These are phyloP conservation scores for Corrigiola litoralis DNA, from an alignment of 179 eudicot species.

Conservation along the genomic window DNA sequence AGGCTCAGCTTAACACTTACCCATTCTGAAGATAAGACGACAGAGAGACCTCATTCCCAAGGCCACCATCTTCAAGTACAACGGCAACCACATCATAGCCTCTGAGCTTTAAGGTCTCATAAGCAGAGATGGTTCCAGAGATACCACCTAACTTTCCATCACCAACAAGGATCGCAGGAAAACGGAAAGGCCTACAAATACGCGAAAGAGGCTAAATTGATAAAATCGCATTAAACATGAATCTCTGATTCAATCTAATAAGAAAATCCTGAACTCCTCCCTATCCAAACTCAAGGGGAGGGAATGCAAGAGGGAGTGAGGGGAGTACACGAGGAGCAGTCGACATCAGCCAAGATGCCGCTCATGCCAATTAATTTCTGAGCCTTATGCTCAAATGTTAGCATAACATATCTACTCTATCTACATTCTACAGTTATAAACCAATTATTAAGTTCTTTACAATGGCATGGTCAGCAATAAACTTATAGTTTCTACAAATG, in stretches of 20 bases:
- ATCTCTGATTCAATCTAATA: neutral
- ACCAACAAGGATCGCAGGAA: constrained; percentile 90
- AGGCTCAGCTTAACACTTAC: constrained; percentile 28
- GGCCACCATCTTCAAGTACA: constrained; percentile 77
- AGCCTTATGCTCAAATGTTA: too few species aligned
- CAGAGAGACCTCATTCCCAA: constrained; percentile 64
- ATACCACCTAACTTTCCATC: constrained; percentile 97
- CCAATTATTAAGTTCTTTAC: too few species aligned
- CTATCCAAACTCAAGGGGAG: neutral
- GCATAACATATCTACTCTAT: too few species aligned
- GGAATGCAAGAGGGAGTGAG: neutral
- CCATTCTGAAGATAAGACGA: constrained; percentile 62
- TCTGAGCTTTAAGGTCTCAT: constrained; percentile 80
- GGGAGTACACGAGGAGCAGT: too few species aligned
- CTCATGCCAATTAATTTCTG: too few species aligned
- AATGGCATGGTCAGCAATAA: neutral
- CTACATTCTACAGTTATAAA: too few species aligned
- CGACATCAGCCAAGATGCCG: too few species aligned
- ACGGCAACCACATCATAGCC: constrained; percentile 94
- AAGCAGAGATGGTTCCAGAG: constrained; percentile 88
- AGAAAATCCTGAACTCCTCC: neutral
- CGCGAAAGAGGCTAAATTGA: constrained; percentile 5
- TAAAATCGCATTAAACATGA: neutral
- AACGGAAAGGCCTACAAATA: constrained; percentile 68
- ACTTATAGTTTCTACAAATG: neutral